phyloP scores from a whole-genome alignment of 768 basidiomycete species.

The Rhizopogon salebrosus region DNA sequence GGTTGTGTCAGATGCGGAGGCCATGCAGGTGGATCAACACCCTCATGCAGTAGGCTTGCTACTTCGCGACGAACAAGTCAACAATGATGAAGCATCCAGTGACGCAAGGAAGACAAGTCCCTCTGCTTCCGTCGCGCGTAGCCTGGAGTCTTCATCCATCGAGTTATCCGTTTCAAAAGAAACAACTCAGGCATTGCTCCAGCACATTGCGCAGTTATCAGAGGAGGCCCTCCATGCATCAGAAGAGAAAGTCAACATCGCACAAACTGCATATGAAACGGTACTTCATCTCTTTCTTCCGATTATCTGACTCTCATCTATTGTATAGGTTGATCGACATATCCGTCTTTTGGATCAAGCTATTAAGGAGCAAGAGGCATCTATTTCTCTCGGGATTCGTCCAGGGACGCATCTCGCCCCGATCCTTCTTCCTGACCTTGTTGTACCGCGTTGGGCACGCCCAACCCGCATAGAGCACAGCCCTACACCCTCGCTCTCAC shows the following conservation, averaged over 20 bases:
- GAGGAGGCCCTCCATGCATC: slow-evolving; percentile 59
- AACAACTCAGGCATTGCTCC: slow-evolving; percentile 47
- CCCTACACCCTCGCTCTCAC: slow-evolving; percentile 33
- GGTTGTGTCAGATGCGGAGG: neutral
- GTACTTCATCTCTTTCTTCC: slow-evolving; percentile 29
- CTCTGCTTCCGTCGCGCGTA: neutral
- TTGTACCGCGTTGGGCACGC: slow-evolving; percentile 49
- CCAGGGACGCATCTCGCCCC: slow-evolving; percentile 50
- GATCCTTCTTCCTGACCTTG: slow-evolving; percentile 57
- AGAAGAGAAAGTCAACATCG: slow-evolving; percentile 76
- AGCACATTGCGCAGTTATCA: slow-evolving; percentile 51
- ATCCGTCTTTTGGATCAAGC: slow-evolving; percentile 73
- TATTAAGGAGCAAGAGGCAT: slow-evolving; percentile 56
- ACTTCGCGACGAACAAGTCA: neutral
- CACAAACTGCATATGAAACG: slow-evolving; percentile 63
- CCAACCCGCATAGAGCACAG: slow-evolving; percentile 38
- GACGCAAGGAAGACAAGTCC: neutral
- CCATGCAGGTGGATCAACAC: neutral
- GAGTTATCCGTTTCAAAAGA: slow-evolving; percentile 12
- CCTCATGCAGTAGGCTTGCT: slow-evolving; percentile 1
- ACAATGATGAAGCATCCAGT: neutral
- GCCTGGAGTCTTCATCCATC: neutral
- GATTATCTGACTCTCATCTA: slow-evolving; percentile 1
- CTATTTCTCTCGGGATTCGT: slow-evolving; percentile 47
- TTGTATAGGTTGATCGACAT: slow-evolving; percentile 67